A percentile compares a stretch with the other conserved stretches of the same genome.
Evolutionary conservation across 1,284 basidiomycete species (phyloP).

Genomic region (Naganishia albida): DNA sequence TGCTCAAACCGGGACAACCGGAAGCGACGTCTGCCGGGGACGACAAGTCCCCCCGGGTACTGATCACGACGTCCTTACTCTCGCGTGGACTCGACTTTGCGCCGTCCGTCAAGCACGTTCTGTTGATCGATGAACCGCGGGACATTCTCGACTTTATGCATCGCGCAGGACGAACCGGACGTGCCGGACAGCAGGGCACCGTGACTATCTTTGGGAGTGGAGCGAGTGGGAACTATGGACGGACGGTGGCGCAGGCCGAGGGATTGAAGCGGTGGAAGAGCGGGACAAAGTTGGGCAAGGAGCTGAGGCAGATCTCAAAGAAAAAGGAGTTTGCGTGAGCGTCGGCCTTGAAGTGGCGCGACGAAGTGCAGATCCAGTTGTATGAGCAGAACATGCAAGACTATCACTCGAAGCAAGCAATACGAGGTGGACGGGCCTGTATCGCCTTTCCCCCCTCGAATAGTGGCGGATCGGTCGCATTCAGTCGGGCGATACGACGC

Average conservation of each 20-base stretch:
- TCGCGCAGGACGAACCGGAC: slow-evolving; percentile 68
- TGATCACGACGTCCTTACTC: slow-evolving; percentile 84
- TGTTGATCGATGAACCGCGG: slow-evolving; percentile 78
- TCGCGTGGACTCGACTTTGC: slow-evolving; percentile 88
- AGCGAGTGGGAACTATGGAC: slow-evolving; percentile 33
- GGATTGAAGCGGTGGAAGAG: slow-evolving; percentile 28
- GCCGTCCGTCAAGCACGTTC: slow-evolving; percentile 71
- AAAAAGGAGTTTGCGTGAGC: slow-evolving; percentile 17
- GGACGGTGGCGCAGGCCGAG: slow-evolving; percentile 25
- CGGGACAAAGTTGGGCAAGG: slow-evolving; percentile 36
- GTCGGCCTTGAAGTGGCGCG: neutral
- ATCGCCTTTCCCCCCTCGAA: neutral
- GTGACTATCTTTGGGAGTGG: slow-evolving; percentile 55
- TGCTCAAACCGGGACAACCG: slow-evolving; percentile 51
- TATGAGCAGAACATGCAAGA: neutral
- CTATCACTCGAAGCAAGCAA: no score
- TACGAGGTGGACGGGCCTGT: no score
- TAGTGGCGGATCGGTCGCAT: no score
- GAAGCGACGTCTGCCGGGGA: neutral
- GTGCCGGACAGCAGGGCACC: slow-evolving; percentile 69
- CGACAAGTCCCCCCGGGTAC: slow-evolving; percentile 61
- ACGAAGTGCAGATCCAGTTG: no score
- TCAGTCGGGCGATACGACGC: no score
- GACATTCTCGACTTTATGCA: slow-evolving; percentile 88
- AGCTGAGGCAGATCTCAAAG: slow-evolving; percentile 38